phyloP scores from a whole-genome alignment of 306 rosid genomes.

The Canavalia ensiformis region DNA sequence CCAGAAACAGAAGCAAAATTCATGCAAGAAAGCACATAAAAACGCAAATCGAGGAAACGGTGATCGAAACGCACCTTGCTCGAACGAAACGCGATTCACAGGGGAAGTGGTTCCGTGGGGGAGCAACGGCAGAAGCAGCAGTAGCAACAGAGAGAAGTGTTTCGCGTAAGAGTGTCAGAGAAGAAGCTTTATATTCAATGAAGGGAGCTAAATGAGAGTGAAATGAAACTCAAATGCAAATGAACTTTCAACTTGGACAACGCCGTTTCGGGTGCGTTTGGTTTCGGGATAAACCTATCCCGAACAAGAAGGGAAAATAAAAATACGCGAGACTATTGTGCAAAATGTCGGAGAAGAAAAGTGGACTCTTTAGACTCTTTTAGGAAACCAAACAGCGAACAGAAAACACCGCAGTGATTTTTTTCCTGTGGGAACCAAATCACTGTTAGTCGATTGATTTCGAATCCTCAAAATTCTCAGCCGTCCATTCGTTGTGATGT shows the following conservation, averaged over 20 bases:
- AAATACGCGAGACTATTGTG: background rate
- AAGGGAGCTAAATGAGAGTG: constrained; percentile 48
- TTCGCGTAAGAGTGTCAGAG: constrained; percentile 2
- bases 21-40: background rate
- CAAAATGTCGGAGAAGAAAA: constrained; percentile 17
- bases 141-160: constrained; percentile 33
- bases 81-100: constrained; percentile 24
- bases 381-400: constrained; percentile 35
- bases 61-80: constrained; percentile 47
- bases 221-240: constrained; percentile 60
- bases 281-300: constrained; percentile 4
- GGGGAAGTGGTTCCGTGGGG: background rate
- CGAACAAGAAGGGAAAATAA: background rate
- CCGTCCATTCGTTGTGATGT: constrained; percentile 33
- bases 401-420: constrained; percentile 28
- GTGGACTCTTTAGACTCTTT: background rate
- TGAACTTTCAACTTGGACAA: constrained; percentile 28
- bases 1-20: constrained; percentile 20
- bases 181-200: constrained; percentile 48
- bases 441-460: background rate
- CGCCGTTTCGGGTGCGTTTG: constrained; percentile 40
- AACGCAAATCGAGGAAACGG: background rate
- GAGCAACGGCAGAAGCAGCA: constrained; percentile 17
- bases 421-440: constrained; percentile 30
- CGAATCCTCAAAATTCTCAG: constrained; percentile 33